Evolutionary conservation across 306 rosid genomes (phyloP).

Genomic region (Dicorynia guianensis): DNA sequence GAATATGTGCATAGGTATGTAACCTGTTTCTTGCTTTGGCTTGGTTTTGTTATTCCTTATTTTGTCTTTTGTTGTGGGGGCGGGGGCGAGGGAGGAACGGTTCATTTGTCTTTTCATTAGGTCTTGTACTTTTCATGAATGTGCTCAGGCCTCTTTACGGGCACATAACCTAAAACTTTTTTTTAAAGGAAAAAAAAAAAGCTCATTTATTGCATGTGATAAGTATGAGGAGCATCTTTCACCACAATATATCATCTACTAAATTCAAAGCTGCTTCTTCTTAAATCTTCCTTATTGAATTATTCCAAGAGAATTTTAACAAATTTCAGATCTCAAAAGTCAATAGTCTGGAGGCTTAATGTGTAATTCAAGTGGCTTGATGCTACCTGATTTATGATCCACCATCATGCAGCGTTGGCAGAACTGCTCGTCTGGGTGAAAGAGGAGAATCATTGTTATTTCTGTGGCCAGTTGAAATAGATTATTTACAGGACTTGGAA

Average conservation of each 20-base stretch:
- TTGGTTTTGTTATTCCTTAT: too few relatives aligned
- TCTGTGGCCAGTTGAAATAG: conserved; percentile 87
- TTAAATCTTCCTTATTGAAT: too few relatives aligned
- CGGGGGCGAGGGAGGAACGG: too few relatives aligned
- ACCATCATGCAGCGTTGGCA: conserved; percentile 76
- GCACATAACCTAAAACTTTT: neutral
- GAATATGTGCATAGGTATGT: conserved; percentile 96
- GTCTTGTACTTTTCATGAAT: conserved; percentile 2
- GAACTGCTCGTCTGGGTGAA: conserved; percentile 96
- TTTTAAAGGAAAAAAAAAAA: neutral
- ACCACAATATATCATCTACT: too few relatives aligned
- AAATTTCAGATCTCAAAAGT: too few relatives aligned
- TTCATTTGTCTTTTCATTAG: neutral
- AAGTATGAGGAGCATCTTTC: too few relatives aligned
- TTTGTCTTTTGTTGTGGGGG: neutral
- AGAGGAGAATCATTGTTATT: conserved; percentile 90
- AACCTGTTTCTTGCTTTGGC: conserved; percentile 1
- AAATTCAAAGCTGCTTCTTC: too few relatives aligned
- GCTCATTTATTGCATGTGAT: conserved; percentile 1
- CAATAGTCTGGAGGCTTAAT: neutral
- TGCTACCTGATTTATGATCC: conserved; percentile 26
- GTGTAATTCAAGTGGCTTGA: neutral
- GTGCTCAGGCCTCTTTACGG: conserved; percentile 5
- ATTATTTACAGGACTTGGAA: conserved; percentile 84
- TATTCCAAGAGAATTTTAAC: too few relatives aligned